These are phyloP conservation scores for Naegleria fowleri DNA, from an alignment of 208 protist genomes.

Conservation along the genomic window DNA sequence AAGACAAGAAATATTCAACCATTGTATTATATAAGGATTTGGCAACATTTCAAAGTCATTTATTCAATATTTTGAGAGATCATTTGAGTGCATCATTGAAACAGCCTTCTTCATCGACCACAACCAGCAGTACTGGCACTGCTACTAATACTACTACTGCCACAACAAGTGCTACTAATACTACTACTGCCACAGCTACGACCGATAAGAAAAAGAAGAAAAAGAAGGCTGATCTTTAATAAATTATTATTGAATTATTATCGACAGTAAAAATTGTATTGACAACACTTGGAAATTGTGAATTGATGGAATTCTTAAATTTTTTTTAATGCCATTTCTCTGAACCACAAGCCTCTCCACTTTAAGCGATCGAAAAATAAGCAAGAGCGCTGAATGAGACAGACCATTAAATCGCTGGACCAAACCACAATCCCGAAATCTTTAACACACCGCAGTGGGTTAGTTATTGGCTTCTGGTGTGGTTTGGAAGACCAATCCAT, in stretches of 20 bases:
- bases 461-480: not conserved
- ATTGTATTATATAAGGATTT: constrained; percentile 15
- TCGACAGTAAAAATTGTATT: too few relatives aligned
- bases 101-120: not conserved
- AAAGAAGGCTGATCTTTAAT: not conserved
- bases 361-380: too few relatives aligned
- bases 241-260: too few relatives aligned
- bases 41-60: not conserved
- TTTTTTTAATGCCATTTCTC: too few relatives aligned
- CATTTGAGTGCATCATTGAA: not conserved
- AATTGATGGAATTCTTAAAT: too few relatives aligned
- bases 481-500: not conserved
- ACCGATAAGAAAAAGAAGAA: not conserved
- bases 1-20: not conserved
- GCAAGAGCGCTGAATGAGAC: too few relatives aligned
- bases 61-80: constrained; percentile 8
- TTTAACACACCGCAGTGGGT: not conserved
- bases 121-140: not conserved
- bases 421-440: not conserved
- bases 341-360: too few relatives aligned
- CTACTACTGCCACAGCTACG: too few relatives aligned
- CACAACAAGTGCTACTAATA: not conserved
- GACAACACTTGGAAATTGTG: too few relatives aligned
- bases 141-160: not conserved
- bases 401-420: too few relatives aligned